Base-by-base conservation (phyloP, 371 early-diverging fungal species). In the Mortierella sp. region DNA sequence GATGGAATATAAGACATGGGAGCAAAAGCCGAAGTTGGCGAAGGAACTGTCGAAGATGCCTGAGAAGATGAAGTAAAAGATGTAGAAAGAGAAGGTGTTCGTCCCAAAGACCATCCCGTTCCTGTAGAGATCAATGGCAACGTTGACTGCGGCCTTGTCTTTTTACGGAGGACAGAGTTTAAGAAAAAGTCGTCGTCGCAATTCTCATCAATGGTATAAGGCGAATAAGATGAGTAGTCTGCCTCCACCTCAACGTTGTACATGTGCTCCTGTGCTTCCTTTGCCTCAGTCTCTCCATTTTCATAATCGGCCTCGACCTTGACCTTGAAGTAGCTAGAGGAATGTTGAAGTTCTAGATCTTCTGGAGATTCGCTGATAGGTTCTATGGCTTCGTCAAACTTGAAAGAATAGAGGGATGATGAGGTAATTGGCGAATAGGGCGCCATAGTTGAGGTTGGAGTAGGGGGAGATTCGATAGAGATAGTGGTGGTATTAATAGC, bases 101-200 rank as follows among this genome's bases (percentile, higher is more conserved):
- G 6, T 54, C 28, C 61, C 12, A 29, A 63, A 12, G 49, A 66
- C 29, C 42, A 47, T 2, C 26, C 15, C 19, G 57, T 1, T 57
- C 43, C 42, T 13, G 23, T 42, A 15, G 42, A 28, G 43, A 37
- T 60, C 23, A 28, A 40, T 31, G 60, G 57, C 15, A 19, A 22
- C 26, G 56, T 65, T 28, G 65, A 56, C 5, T 58, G 49, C 9
- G 31, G 60, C 42, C 37, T 9, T 28, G 23, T 26, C 37, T 60
- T 69, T 37, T 68, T 71, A 34, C 58, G 72, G 26, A 69, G 66
- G 35, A 76, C 77, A 12, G 77, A 76, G 37, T 76, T 76, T 26
- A 64, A 43, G 72, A 76, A 76, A 29, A 76, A 76, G 42, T 76
- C 77, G 32, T 76, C 77, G 23, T 76, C 77, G 37, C 76, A 76